phyloP scores from a whole-genome alignment of 768 basidiomycete species.

The Punctularia strigosozonata region DNA sequence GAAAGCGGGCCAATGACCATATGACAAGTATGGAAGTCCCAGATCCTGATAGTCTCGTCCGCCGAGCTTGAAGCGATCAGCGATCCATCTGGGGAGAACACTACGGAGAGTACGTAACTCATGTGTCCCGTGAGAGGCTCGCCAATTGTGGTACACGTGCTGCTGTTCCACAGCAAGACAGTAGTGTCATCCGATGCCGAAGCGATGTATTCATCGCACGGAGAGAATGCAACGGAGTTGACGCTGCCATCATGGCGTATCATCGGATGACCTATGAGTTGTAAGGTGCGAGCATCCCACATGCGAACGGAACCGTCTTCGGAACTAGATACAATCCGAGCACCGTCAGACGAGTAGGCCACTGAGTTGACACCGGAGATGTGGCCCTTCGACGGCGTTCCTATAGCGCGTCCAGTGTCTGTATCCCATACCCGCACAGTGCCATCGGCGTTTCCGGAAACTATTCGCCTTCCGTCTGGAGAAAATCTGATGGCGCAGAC shows the following conservation, averaged over 20 bases:
- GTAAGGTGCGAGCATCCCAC: neutral
- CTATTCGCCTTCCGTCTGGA: too few species aligned
- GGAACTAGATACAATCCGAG: neutral
- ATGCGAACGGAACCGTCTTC: neutral
- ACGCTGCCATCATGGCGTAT: neutral
- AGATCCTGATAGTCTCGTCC: neutral
- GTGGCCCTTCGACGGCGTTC: too few species aligned
- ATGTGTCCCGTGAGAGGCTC: constrained; percentile 1
- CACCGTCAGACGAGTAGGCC: neutral
- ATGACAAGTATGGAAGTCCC: neutral
- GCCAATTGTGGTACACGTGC: neutral
- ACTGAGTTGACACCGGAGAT: too few species aligned
- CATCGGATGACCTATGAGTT: constrained; percentile 1
- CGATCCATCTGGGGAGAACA: constrained; percentile 9
- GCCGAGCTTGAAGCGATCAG: constrained; percentile 5
- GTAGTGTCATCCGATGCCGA: constrained; percentile 4
- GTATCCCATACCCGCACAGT: too few species aligned
- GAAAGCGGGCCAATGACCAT: constrained; percentile 3
- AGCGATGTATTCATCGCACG: neutral
- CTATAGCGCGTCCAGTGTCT: too few species aligned
- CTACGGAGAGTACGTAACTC: constrained; percentile 1
- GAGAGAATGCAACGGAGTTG: constrained; percentile 1
- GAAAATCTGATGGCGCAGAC: too few species aligned
- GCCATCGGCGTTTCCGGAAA: too few species aligned
- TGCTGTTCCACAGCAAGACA: constrained; percentile 2